phyloP scores from a whole-genome alignment of 2,329 filamentous ascomycete genomes.

The Penicillium sp. region DNA sequence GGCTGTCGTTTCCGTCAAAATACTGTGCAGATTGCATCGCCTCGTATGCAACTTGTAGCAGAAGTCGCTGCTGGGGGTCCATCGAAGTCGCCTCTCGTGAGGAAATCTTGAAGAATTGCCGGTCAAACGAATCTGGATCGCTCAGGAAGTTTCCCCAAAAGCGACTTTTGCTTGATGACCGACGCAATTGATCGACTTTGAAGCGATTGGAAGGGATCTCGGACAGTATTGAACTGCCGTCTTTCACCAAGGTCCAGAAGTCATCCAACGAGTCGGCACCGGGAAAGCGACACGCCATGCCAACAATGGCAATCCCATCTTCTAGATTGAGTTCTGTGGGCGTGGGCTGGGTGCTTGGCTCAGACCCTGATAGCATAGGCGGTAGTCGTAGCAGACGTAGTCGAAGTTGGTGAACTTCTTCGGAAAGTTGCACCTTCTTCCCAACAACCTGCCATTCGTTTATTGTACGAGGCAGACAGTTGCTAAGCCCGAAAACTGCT shows the following conservation, averaged over 20 bases:
- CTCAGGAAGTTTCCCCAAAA: constrained; percentile 13
- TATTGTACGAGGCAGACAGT: not conserved
- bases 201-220: constrained; percentile 14
- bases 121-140: constrained; percentile 20
- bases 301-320: constrained; percentile 28
- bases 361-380: not conserved
- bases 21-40: constrained; percentile 78
- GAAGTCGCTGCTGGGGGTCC: constrained; percentile 75
- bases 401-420: not conserved
- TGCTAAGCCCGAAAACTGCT: not conserved
- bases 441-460: not conserved
- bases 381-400: not conserved
- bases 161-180: constrained; percentile 12
- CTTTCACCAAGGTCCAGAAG: constrained; percentile 28
- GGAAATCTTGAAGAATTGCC: constrained; percentile 22
- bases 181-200: constrained; percentile 8
- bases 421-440: not conserved
- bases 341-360: too few species aligned
- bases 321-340: not conserved
- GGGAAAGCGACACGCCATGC: constrained; percentile 28
- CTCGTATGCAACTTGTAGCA: constrained; percentile 72
- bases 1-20: constrained; percentile 64
- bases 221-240: constrained; percentile 15
- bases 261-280: constrained; percentile 25
- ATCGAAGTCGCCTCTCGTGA: constrained; percentile 49